A percentile compares a stretch with the other conserved stretches of the same genome.
phyloP scores from a whole-genome alignment of 1,284 basidiomycete genomes.

The Boletellus deceptivus region DNA sequence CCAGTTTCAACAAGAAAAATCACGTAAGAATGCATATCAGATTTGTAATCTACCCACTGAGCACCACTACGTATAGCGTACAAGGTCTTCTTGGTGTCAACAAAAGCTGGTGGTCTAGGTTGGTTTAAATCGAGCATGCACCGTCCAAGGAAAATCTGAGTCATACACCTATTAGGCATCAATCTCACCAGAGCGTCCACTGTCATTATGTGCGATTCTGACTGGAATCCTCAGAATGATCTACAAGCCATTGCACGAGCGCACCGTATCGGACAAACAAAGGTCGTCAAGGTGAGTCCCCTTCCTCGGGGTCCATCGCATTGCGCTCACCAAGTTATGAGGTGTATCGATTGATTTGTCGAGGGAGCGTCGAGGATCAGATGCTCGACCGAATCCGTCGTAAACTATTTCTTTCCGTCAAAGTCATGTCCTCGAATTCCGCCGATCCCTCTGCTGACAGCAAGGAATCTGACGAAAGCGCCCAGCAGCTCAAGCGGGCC shows the following conservation, averaged over 20 bases:
- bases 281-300: conserved; percentile 65
- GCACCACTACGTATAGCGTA: conserved; percentile 54
- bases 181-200: conserved; percentile 83
- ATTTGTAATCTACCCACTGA: conserved; percentile 25
- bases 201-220: conserved; percentile 75
- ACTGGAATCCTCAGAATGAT: conserved; percentile 84
- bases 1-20: conserved; percentile 59
- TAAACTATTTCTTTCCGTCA: conserved; percentile 60
- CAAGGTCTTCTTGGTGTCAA: conserved; percentile 81
- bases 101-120: conserved; percentile 85
- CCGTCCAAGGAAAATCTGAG: background rate
- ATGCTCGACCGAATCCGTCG: conserved; percentile 62
- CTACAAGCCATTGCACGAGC: conserved; percentile 85
- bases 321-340: conserved; percentile 18
- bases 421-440: conserved; percentile 48
- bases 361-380: conserved; percentile 63
- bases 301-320: background rate
- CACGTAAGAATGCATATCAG: conserved; percentile 37
- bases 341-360: conserved; percentile 57
- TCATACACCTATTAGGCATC: conserved; percentile 46
- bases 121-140: conserved; percentile 19
- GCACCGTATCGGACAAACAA: conserved; percentile 80
- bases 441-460: conserved; percentile 19
- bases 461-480: conserved; percentile 22
- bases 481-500: conserved; percentile 35